These are phyloP conservation scores for Aspergillus fischeri DNA, from an alignment of 2,329 filamentous ascomycete genomes.

Conservation along the genomic window DNA sequence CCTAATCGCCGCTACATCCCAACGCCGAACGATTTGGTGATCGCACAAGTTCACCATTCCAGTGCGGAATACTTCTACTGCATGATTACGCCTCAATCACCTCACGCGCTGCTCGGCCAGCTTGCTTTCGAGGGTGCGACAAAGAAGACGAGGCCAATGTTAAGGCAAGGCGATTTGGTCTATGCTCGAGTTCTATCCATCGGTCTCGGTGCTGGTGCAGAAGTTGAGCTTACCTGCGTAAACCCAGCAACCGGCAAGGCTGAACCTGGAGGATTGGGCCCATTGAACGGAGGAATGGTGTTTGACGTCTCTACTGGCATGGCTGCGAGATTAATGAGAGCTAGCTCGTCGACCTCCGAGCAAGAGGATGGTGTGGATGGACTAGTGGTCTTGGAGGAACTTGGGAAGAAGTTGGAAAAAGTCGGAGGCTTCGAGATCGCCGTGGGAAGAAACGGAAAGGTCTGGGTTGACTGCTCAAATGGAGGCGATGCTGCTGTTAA, in stretches of 20 bases:
- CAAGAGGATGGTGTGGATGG: conserved; percentile 51
- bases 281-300: conserved; percentile 78
- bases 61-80: conserved; percentile 76
- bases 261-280: conserved; percentile 81
- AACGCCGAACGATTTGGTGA: conserved; percentile 75
- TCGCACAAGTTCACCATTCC: conserved; percentile 77
- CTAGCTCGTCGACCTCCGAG: conserved; percentile 35
- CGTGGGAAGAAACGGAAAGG: conserved; percentile 83
- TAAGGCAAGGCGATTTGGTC: conserved; percentile 71
- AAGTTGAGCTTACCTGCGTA: conserved; percentile 87
- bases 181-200: conserved; percentile 80
- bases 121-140: conserved; percentile 90
- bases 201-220: conserved; percentile 76
- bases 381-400: conserved; percentile 71
- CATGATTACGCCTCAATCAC: conserved; percentile 62
- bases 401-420: conserved; percentile 66
- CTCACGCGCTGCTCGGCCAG: conserved; percentile 69
- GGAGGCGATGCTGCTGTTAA: conserved; percentile 56
- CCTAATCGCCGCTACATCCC: conserved; percentile 66
- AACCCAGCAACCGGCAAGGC: conserved; percentile 80
- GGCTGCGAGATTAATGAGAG: conserved; percentile 65
- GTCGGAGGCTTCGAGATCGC: conserved; percentile 78
- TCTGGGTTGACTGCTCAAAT: conserved; percentile 76
- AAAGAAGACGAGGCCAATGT: conserved; percentile 82
- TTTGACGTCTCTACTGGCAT: conserved; percentile 76